Conservation (phyloP, 2,329 filamentous ascomycete species). For the Chalara sp. region DNA sequence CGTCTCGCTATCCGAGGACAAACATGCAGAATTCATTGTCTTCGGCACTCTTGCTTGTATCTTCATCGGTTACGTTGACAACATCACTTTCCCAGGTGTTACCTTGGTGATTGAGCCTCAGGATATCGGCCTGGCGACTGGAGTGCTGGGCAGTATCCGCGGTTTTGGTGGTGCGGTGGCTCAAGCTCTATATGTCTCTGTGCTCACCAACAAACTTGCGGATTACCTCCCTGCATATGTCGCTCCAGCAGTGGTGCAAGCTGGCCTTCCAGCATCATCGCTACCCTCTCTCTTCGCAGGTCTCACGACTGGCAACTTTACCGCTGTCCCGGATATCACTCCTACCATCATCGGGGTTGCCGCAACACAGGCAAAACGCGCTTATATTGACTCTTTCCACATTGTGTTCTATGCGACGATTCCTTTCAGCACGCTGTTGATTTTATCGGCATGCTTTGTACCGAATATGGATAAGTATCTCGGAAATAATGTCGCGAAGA, state of each 20-base stretch:
- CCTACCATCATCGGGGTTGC: constrained; percentile 29
- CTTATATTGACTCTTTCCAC: constrained; percentile 26
- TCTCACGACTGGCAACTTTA: constrained; percentile 27
- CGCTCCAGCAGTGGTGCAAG: constrained; percentile 26
- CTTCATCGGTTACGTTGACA: constrained; percentile 33
- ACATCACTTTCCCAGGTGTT: constrained; percentile 35
- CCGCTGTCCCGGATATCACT: constrained; percentile 29
- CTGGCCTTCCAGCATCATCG: constrained; percentile 30
- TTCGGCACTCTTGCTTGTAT: constrained; percentile 21
- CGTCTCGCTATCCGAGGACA: background rate
- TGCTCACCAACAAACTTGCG: constrained; percentile 31
- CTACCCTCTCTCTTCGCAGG: constrained; percentile 29
- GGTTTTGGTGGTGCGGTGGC: constrained; percentile 34
- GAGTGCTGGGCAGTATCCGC: constrained; percentile 39
- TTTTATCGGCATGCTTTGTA: constrained; percentile 20
- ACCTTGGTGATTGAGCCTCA: constrained; percentile 37
- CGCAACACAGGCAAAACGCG: constrained; percentile 12
- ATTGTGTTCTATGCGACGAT: constrained; percentile 30
- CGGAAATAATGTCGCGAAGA: background rate
- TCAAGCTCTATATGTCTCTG: constrained; percentile 30
- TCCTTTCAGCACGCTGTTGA: constrained; percentile 28
- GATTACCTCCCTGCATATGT: constrained; percentile 30
- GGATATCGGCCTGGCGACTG: constrained; percentile 38
- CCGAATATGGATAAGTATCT: background rate
- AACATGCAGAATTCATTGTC: background rate